Base-by-base conservation (phyloP, 2,329 filamentous ascomycete species). In the Pseudogymnoascus sp. region DNA sequence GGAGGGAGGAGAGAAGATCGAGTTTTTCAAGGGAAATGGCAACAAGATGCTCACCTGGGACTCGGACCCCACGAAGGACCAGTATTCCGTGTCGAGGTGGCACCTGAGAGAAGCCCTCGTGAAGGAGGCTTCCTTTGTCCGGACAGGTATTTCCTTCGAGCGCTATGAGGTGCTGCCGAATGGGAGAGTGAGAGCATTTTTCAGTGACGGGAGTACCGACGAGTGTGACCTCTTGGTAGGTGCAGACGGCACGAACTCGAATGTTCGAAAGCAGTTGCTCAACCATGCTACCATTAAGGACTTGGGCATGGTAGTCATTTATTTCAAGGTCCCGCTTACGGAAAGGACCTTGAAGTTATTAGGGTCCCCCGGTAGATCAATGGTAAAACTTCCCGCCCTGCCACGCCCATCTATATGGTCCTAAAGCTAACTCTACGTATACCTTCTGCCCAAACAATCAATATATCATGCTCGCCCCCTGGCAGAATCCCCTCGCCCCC, bases 201-300 rank as follows among this genome's bases (percentile, higher is more conserved):
- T 64, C 37, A 37, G 11, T 36, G 61, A 64, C 25, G 61, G 63
- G 18, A 43, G 28, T 36, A 12, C 12, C 4, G 46, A 46, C 23
- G 49, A 63, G 36, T 64, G 63, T 18, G 63, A 64, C 34, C 82
- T 97, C 0, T 82, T 97, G 1, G 86, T 97, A 7, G 93, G 93
- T 1, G 93, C 93, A 4, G 93, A 97, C 68, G 93, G 93, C n/a
- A 90, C 91, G 37, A 96, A 96, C 75, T 95, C 90, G 69, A 93
- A 91, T 0, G 93, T 97, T 18, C 86, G 93, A 28, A 25, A 43
- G 21, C 70, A 71, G 40, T 60, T 72, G 9, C 46, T 72, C 16
- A 69, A 68, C 1, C 42, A 64, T 7, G 61, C 68, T 1, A 66
- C 21, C 23, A 65, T 70, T 16, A 60, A 60, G 25, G 46, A 65